These are phyloP conservation scores for Maudiozyma saulgeensis DNA, from an alignment of 805 yeast genomes.

Conservation along the genomic window DNA sequence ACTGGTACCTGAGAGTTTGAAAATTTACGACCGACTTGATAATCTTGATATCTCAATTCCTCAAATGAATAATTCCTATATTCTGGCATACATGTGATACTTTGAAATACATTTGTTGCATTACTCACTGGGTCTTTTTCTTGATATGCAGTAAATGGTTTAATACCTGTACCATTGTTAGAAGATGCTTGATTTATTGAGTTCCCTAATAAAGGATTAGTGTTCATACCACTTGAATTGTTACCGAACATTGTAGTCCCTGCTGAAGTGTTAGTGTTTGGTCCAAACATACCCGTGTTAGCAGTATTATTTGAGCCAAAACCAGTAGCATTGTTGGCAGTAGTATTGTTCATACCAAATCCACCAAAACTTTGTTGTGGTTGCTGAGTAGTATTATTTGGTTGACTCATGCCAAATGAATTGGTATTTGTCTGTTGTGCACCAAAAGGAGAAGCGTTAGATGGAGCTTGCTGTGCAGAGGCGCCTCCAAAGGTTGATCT, in stretches of 20 bases:
- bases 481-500: conserved; percentile 15
- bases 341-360: conserved; percentile 6
- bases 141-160: conserved; percentile 56
- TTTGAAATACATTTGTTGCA: conserved; percentile 53
- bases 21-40: conserved; percentile 46
- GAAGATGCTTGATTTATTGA: conserved; percentile 15
- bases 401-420: conserved; percentile 6
- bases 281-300: conserved; percentile 1
- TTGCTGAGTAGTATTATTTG: background rate
- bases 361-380: conserved; percentile 11
- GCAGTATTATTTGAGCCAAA: background rate
- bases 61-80: conserved; percentile 73
- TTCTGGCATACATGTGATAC: conserved; percentile 83
- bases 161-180: conserved; percentile 56
- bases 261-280: conserved; percentile 4
- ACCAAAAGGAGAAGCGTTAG: conserved; percentile 16
- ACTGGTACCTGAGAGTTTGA: conserved; percentile 3
- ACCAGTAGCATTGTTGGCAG: background rate
- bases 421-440: conserved; percentile 8
- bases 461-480: conserved; percentile 14
- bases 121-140: conserved; percentile 63
- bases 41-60: conserved; percentile 84
- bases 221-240: conserved; percentile 10
- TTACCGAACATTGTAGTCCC: conserved; percentile 12
- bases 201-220: conserved; percentile 6